Evolutionary conservation across 345 rosid genomes (phyloP).

Genomic region (Fremontodendron californicum): DNA sequence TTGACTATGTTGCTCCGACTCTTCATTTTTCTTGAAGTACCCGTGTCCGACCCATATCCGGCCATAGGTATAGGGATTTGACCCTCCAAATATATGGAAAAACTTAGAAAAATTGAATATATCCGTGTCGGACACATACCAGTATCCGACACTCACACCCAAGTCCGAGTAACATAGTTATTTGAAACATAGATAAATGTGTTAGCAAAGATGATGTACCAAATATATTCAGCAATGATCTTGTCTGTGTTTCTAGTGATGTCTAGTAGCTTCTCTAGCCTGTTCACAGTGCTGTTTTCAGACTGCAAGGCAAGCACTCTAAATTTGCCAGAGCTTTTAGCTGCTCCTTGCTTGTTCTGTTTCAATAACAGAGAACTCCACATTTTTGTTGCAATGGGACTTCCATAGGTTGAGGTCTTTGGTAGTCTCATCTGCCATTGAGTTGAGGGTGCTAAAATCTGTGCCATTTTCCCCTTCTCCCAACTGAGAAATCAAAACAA

Average conservation of each 20-base stretch:
- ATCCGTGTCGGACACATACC: too few species aligned
- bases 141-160: too few species aligned
- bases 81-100: too few species aligned
- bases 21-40: too few species aligned
- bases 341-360: constrained; percentile 58
- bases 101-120: too few species aligned
- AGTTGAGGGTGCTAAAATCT: constrained; percentile 69
- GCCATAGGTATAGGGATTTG: too few species aligned
- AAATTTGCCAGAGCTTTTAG: constrained; percentile 44
- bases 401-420: constrained; percentile 42
- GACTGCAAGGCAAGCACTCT: constrained; percentile 64
- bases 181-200: neutral
- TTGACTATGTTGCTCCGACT: too few species aligned
- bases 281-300: constrained; percentile 61
- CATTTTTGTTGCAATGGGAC: constrained; percentile 49
- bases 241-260: constrained; percentile 70
- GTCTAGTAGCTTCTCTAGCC: constrained; percentile 48
- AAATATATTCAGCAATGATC: constrained; percentile 93
- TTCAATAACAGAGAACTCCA: constrained; percentile 64
- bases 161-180: too few species aligned
- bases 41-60: too few species aligned
- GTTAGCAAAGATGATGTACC: constrained; percentile 40
- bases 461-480: constrained; percentile 66
- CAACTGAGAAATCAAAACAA: constrained; percentile 25
- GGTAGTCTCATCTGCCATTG: constrained; percentile 75